phyloP scores from a whole-genome alignment of 352 stramenopile species.

The Plasmopara halstedii region DNA sequence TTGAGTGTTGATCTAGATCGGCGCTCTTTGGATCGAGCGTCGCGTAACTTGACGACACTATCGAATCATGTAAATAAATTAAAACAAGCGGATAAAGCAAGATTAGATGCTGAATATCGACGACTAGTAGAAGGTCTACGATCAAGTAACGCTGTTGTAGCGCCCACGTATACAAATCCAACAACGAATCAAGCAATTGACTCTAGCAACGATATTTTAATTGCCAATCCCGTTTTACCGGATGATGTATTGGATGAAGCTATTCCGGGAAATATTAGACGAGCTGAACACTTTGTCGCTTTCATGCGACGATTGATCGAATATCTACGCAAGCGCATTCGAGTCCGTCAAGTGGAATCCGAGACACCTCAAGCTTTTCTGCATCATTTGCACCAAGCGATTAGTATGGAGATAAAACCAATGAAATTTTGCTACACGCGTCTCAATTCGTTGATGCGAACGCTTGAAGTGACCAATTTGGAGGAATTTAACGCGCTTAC shows the following conservation, averaged over 20 bases:
- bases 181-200: constrained; percentile 34
- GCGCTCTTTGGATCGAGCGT: constrained; percentile 87
- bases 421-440: constrained; percentile 97
- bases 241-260: constrained; percentile 95
- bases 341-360: constrained; percentile 88
- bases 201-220: constrained; percentile 54
- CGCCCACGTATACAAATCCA: constrained; percentile 42
- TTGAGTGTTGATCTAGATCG: constrained; percentile 95
- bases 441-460: constrained; percentile 94
- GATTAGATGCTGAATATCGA: constrained; percentile 93
- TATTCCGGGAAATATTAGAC: constrained; percentile 96
- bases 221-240: constrained; percentile 77
- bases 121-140: constrained; percentile 94
- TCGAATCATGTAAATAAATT: constrained; percentile 75
- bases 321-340: constrained; percentile 82
- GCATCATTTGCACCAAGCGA: constrained; percentile 90
- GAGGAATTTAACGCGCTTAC: constrained; percentile 95
- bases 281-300: constrained; percentile 96
- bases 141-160: constrained; percentile 77
- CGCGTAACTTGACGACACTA: constrained; percentile 80
- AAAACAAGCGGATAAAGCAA: constrained; percentile 87
- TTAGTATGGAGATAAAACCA: constrained; percentile 94
- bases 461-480: constrained; percentile 95
- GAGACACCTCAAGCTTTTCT: constrained; percentile 97
- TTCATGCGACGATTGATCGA: constrained; percentile 97